Evolutionary conservation across 306 rosid genomes (phyloP), one percentile per base, ranked within the genome.

Genomic region (Malus fusca): DNA sequence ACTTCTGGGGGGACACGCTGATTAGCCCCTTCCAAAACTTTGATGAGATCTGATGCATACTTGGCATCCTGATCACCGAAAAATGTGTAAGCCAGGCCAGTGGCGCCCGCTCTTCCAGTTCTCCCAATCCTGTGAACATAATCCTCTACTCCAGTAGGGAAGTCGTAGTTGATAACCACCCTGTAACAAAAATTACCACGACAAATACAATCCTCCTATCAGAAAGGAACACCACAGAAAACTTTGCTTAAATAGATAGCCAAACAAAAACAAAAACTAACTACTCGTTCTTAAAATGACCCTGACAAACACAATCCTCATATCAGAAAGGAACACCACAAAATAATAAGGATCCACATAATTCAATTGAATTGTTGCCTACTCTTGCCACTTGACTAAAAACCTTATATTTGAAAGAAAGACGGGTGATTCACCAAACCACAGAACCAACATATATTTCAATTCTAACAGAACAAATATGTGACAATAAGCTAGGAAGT

Each of bases 71-170:
- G 98, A 67, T 96, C 99, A 40, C 92, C 98, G 18, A 96, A 89
- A 79, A 96, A 96, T 42, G 99, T 96, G 83, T 85, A 89, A 26
- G 99, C 99, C 74, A 90, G 4, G 56, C 99, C 99, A 68, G 96
- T 92, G 70, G 99, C 99, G 63, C 99, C 99, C 59, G 99, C 99
- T 81, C 99, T 90, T 72, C 99, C 99, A 18, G 99, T 96, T 79
- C 99, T 91, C 78, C 99, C 99, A 83, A 96, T 96, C 88, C 99
- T 96, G 78, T 96, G 98, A 55, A 96, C 99, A 89, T 96, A 96
- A 78, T 96, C 99, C 88, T 96, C 99, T 67, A 96, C 99, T 67
- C 99, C 99, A n/a, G 92, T 88, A 52, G 99, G 99, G 81, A 96
- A 96, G 84, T 96, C 99, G 64, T 88, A 96, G 78, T 96, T 96